phyloP scores from a whole-genome alignment of 352 stramenopile species.

The Plasmopara viticola region DNA sequence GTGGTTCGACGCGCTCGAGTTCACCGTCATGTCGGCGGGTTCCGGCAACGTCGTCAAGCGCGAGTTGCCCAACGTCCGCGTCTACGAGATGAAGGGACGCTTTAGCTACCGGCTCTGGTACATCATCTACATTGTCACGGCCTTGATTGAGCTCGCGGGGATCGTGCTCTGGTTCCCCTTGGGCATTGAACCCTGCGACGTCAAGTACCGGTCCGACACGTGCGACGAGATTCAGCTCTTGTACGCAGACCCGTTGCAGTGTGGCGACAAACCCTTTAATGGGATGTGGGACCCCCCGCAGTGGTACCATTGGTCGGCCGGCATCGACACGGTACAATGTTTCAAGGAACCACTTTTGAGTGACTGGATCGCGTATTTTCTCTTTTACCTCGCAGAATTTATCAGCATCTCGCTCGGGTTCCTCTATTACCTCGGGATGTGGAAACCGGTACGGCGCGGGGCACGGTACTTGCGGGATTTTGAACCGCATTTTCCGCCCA shows the following conservation, averaged over 20 bases:
- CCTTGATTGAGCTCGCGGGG: constrained; percentile 50
- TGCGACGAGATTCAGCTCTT: constrained; percentile 53
- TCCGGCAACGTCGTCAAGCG: constrained; percentile 70
- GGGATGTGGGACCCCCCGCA: constrained; percentile 61
- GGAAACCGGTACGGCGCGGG: constrained; percentile 65
- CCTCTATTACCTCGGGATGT: constrained; percentile 75
- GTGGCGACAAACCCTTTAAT: constrained; percentile 57
- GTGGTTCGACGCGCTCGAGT: constrained; percentile 78
- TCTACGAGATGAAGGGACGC: constrained; percentile 73
- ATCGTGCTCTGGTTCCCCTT: constrained; percentile 31
- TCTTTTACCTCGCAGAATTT: constrained; percentile 67
- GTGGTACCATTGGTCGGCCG: constrained; percentile 59
- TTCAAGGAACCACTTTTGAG: constrained; percentile 51
- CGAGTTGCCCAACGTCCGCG: constrained; percentile 71
- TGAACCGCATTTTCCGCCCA: constrained; percentile 55
- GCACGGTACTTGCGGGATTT: constrained; percentile 64
- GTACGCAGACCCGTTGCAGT: constrained; percentile 39
- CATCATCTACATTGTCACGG: constrained; percentile 62
- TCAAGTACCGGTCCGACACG: constrained; percentile 44
- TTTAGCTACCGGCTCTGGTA: constrained; percentile 68
- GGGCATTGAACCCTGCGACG: constrained; percentile 57
- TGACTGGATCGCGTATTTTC: constrained; percentile 68
- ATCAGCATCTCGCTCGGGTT: constrained; percentile 66
- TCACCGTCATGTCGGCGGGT: constrained; percentile 64
- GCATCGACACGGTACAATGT: constrained; percentile 52